Base-by-base conservation (phyloP, 192 early-diverging fungal genomes). In the Kappamyces sp. region DNA sequence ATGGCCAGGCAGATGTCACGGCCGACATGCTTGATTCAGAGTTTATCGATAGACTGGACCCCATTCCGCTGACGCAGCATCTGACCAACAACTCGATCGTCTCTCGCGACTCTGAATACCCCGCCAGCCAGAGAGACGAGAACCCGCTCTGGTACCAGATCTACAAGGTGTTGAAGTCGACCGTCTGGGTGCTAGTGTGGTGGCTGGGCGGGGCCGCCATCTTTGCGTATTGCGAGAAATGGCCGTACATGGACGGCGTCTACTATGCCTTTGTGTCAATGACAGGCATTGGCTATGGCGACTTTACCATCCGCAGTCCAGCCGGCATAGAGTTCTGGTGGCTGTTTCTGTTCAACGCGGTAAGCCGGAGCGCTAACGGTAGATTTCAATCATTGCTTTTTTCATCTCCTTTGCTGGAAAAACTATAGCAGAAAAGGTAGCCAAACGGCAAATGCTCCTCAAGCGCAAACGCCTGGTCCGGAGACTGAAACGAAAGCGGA, bases 321-420 rank as follows among this genome's bases (percentile, higher is more conserved):
- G 38, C 38, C 38, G 13, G 15, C 13, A 54, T 54, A 5, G 52
- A 54, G 52, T 54, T 15, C 13, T 54, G 52, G 52, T 54, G 52
- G 52, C 15, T 54, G 31, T 54, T 54, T 40, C 42, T 54, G 32
- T 54, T 32, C 31, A 54, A 54, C 15, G 52, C 52, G 7, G 52
- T 54, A 54, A 0, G 10, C 2, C n/a, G 13, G n/a, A 36, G 44
- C 9, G n/a, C n/a, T 50, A 34, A 50, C 5, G 32, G 5, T 50
- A 50, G 49, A 50, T 50, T 50, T 31, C 49, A 34, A 50, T 50
- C 1, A 50, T 50, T 12, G 32, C 49, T 12, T 35, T 34, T 35
- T 50, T 50, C 36, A 34, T 50, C 49, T 31, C 32, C 5, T 5
- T 50, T 8, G 49, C 49, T 50, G 49, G 32, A 1, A 35, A 12